Conservation (phyloP, 768 basidiomycete species). For the Tephrocybe sp. region DNA sequence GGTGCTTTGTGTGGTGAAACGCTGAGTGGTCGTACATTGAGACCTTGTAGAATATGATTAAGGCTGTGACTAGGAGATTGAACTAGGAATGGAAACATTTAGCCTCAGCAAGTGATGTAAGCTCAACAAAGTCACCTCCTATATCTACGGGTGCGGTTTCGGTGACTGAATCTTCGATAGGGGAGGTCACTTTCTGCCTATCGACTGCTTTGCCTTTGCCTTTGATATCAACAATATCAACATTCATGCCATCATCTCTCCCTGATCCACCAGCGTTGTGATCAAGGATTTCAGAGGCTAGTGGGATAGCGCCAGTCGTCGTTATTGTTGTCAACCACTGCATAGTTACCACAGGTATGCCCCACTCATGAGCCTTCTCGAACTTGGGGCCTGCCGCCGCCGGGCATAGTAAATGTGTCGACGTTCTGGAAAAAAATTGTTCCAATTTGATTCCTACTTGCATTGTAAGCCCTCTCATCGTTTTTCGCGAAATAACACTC, state of each 20-base stretch:
- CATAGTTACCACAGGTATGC: slow-evolving; percentile 67
- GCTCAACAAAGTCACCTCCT: neutral
- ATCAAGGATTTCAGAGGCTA: slow-evolving; percentile 32
- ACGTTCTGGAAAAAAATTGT: slow-evolving; percentile 59
- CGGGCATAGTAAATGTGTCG: slow-evolving; percentile 84
- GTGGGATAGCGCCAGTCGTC: slow-evolving; percentile 47
- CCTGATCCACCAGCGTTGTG: neutral
- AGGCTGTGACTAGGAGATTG: neutral
- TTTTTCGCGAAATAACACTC: neutral
- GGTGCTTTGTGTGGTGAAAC: slow-evolving; percentile 8
- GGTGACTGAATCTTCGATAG: slow-evolving; percentile 19
- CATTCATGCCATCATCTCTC: slow-evolving; percentile 8
- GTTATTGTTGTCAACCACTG: slow-evolving; percentile 70
- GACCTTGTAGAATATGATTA: neutral
- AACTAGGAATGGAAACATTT: neutral
- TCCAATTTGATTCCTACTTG: slow-evolving; percentile 53
- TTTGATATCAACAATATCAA: slow-evolving; percentile 12
- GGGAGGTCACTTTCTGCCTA: slow-evolving; percentile 31
- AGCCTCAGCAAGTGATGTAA: neutral
- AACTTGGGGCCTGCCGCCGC: slow-evolving; percentile 70
- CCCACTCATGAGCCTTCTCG: slow-evolving; percentile 79
- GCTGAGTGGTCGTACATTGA: neutral
- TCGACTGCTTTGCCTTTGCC: slow-evolving; percentile 22
- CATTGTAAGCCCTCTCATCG: neutral
- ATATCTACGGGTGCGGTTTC: slow-evolving; percentile 2